Percentiles rank a stretch among this genome's conserved stretches.
Evolutionary conservation across 106 monocot species (phyloP).

Genomic region (Acanthochlamys bracteata): DNA sequence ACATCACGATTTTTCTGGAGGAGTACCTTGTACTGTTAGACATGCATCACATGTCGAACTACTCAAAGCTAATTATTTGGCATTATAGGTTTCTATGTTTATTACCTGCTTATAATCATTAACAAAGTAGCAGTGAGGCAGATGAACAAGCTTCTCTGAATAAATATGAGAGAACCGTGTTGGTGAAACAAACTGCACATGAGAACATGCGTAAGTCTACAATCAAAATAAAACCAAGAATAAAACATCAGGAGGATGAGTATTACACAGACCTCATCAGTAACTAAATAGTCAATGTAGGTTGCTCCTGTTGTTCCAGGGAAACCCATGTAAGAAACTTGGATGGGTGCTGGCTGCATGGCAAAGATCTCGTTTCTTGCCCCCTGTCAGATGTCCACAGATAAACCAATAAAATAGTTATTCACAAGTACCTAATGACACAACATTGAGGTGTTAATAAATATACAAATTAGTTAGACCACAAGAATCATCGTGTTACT

Average conservation of each 20-base stretch:
- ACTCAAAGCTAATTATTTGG: too few species aligned
- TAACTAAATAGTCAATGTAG: constrained; percentile 89
- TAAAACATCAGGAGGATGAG: not conserved
- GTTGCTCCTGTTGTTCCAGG: constrained; percentile 92
- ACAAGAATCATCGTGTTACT: too few species aligned
- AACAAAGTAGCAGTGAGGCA: constrained; percentile 98
- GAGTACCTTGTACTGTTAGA: too few species aligned
- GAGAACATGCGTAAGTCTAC: not conserved
- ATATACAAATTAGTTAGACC: too few species aligned
- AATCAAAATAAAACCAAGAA: not conserved
- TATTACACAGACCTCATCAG: constrained; percentile 55
- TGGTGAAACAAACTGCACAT: constrained; percentile 88
- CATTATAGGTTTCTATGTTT: too few species aligned
- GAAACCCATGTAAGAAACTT: constrained; percentile 99
- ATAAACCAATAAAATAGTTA: too few species aligned
- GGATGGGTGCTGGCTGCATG: constrained; percentile 88
- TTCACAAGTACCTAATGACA: too few species aligned
- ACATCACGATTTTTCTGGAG: constrained; percentile 84
- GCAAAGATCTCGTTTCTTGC: constrained; percentile 98
- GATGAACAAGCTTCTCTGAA: constrained; percentile 93
- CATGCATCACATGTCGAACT: not conserved
- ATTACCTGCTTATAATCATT: constrained; percentile 96
- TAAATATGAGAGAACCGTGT: constrained; percentile 74
- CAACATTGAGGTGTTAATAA: too few species aligned
- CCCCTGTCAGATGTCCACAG: constrained; percentile 39